phyloP scores from a whole-genome alignment of 345 rosid species.

The Citropsis articulata region DNA sequence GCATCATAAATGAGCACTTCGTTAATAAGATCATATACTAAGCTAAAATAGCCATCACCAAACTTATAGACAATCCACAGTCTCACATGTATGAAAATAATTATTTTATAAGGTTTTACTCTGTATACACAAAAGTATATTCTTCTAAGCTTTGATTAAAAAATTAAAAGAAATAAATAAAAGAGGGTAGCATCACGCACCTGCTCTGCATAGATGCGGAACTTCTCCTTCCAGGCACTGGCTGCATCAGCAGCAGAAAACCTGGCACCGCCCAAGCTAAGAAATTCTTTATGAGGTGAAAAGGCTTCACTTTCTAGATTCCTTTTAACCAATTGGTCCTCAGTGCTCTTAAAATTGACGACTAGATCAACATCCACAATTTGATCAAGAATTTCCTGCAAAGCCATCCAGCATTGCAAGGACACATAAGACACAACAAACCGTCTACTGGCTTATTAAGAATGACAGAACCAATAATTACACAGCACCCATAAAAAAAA shows the following conservation, averaged over 20 bases:
- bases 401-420: conserved; percentile 14
- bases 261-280: conserved; percentile 25
- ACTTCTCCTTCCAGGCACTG: conserved; percentile 45
- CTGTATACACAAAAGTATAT: not conserved
- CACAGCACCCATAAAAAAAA: not conserved
- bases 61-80: not conserved
- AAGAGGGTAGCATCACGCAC: conserved; percentile 19
- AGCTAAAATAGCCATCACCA: not conserved
- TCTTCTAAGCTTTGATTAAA: not conserved
- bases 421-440: not conserved
- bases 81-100: not conserved
- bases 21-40: not conserved
- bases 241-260: conserved; percentile 33
- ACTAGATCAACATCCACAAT: conserved; percentile 83
- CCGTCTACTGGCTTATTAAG: not conserved
- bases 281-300: conserved; percentile 28
- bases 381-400: conserved; percentile 87
- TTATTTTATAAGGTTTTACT: too few species aligned
- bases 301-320: conserved; percentile 24
- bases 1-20: not conserved
- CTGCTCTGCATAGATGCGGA: conserved; percentile 50
- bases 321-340: conserved; percentile 38
- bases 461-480: not conserved
- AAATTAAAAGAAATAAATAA: not conserved
- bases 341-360: conserved; percentile 64